A percentile compares a stretch with the other conserved stretches of the same genome.
phyloP scores from a whole-genome alignment of 164 flowering plant genomes.

The Houttuynia cordata region DNA sequence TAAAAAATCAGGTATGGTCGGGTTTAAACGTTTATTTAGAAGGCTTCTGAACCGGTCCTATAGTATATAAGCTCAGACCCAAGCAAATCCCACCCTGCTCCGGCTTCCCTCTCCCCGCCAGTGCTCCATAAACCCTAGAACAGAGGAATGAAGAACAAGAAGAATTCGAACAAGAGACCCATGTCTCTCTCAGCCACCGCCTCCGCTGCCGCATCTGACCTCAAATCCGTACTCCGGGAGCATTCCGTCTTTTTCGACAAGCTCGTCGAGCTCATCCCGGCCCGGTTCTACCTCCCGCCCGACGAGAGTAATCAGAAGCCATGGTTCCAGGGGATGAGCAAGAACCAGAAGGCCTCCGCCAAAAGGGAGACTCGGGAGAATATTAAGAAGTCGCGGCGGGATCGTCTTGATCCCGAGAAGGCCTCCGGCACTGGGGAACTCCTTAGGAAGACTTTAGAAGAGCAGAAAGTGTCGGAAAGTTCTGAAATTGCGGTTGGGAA shows the following conservation, averaged over 20 bases:
- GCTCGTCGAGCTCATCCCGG: constrained; percentile 62
- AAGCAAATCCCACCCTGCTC: too few species aligned
- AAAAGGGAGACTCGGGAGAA: constrained; percentile 61
- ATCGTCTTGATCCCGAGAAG: constrained; percentile 66
- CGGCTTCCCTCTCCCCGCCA: neutral
- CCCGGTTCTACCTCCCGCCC: constrained; percentile 49
- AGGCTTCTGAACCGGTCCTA: too few species aligned
- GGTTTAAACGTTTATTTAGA: too few species aligned
- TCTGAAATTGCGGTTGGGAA: neutral
- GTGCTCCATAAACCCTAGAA: neutral
- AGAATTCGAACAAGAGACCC: neutral
- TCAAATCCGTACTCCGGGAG: constrained; percentile 34
- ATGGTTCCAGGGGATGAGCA: constrained; percentile 73
- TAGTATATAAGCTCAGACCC: too few species aligned
- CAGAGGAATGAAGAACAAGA: neutral
- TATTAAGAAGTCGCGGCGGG: constrained; percentile 60
- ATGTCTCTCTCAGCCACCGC: neutral
- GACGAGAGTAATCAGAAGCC: constrained; percentile 49
- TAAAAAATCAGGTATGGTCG: too few species aligned
- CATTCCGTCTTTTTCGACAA: constrained; percentile 53
- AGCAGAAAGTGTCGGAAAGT: constrained; percentile 17
- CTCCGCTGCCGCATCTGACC: constrained; percentile 13
- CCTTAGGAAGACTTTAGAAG: constrained; percentile 37
- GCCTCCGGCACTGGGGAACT: constrained; percentile 52
- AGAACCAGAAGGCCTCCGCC: constrained; percentile 43